phyloP scores from a whole-genome alignment of 352 stramenopile genomes.

The Phytopythium chamaehyphon region DNA sequence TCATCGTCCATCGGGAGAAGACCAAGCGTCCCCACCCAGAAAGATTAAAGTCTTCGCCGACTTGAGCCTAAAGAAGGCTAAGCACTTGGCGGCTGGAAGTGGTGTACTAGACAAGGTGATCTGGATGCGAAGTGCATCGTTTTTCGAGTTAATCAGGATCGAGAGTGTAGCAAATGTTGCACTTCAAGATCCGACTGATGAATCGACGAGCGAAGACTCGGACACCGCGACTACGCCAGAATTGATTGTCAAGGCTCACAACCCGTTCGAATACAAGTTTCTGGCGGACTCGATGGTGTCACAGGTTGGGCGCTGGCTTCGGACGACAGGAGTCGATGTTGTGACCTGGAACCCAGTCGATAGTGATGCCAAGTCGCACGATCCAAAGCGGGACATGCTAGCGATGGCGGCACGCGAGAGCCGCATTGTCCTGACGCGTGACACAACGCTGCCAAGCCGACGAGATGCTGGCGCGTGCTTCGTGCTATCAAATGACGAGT shows the following conservation, averaged over 20 bases:
- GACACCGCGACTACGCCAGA: neutral
- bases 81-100: constrained; percentile 38
- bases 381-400: constrained; percentile 23
- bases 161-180: constrained; percentile 16
- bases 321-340: constrained; percentile 70
- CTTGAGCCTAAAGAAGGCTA: constrained; percentile 15
- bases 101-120: constrained; percentile 41
- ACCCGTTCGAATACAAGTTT: constrained; percentile 46
- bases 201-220: neutral
- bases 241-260: neutral
- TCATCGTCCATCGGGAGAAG: constrained; percentile 13
- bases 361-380: constrained; percentile 5
- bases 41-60: constrained; percentile 38
- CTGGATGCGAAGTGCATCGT: constrained; percentile 33
- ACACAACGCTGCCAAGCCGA: constrained; percentile 32
- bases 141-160: constrained; percentile 37
- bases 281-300: constrained; percentile 74
- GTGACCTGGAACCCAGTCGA: constrained; percentile 37
- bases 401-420: constrained; percentile 27
- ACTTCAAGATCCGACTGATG: neutral
- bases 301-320: constrained; percentile 62
- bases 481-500: constrained; percentile 41
- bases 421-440: constrained; percentile 49
- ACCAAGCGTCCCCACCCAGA: neutral
- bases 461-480: constrained; percentile 50